These are phyloP conservation scores for Dactylellina cionopaga DNA, from an alignment of 2,329 filamentous ascomycete genomes.

Conservation along the genomic window DNA sequence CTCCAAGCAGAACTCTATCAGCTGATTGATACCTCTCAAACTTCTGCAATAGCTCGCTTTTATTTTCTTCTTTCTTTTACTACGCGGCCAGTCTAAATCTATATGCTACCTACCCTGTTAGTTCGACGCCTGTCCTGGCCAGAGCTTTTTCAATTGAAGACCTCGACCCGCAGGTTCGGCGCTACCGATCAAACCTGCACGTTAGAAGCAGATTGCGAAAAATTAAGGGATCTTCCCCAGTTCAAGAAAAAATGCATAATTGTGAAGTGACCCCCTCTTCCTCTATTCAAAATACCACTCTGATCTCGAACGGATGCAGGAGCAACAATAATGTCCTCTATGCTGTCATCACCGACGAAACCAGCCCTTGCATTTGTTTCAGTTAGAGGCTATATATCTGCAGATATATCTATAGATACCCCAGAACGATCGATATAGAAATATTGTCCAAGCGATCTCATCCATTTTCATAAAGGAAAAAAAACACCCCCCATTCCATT, in stretches of 20 bases:
- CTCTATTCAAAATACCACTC: slow-evolving; percentile 18
- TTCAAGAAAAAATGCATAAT: slow-evolving; percentile 47
- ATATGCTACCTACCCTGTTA: slow-evolving; percentile 31
- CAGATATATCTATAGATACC: slow-evolving; percentile 17
- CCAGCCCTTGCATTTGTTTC: slow-evolving; percentile 43
- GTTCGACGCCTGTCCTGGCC: slow-evolving; percentile 23
- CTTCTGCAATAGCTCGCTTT: slow-evolving; percentile 23
- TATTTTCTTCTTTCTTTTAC: slow-evolving; percentile 33
- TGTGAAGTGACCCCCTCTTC: slow-evolving; percentile 31
- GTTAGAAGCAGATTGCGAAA: slow-evolving; percentile 17
- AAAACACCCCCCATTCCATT: neutral
- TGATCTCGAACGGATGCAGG: slow-evolving; percentile 11
- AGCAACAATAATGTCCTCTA: slow-evolving; percentile 39
- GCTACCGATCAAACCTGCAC: slow-evolving; percentile 45
- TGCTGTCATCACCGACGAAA: slow-evolving; percentile 46
- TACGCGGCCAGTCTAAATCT: slow-evolving; percentile 8
- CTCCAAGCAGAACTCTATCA: slow-evolving; percentile 17
- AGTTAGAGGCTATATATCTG: slow-evolving; percentile 14
- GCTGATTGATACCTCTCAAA: slow-evolving; percentile 12
- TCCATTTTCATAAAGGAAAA: neutral
- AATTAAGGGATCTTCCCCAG: slow-evolving; percentile 23
- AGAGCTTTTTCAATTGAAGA: slow-evolving; percentile 31
- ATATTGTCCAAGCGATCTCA: neutral
- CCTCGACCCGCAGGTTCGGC: slow-evolving; percentile 41
- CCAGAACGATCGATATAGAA: slow-evolving; percentile 3